Evolutionary conservation across 2,329 filamentous ascomycete genomes (phyloP).

Genomic region (Colletotrichum australisinense): DNA sequence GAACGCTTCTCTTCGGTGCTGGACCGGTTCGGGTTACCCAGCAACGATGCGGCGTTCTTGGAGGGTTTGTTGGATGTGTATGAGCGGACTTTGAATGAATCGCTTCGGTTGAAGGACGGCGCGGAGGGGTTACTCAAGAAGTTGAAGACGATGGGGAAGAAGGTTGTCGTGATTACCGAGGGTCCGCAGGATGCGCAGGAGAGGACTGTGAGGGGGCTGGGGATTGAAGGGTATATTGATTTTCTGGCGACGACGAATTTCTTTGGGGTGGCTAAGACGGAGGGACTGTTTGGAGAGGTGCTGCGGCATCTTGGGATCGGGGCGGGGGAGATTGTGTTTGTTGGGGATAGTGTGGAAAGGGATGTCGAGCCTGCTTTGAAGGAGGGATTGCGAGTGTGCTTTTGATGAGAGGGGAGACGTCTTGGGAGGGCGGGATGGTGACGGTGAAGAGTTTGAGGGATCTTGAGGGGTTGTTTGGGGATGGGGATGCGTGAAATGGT

Average conservation of each 20-base stretch:
- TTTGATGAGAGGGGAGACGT: conserved; percentile 35
- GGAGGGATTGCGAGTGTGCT: conserved; percentile 43
- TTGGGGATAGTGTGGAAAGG: conserved; percentile 43
- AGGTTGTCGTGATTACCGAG: conserved; percentile 57
- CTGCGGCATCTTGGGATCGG: conserved; percentile 38
- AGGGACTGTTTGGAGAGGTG: conserved; percentile 42
- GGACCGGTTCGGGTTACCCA: conserved; percentile 38
- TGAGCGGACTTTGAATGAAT: conserved; percentile 42
- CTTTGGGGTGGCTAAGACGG: conserved; percentile 42
- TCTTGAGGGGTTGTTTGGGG: conserved; percentile 33
- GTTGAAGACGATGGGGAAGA: conserved; percentile 49
- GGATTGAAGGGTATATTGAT: conserved; percentile 42
- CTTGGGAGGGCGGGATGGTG: conserved; percentile 24
- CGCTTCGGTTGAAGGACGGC: conserved; percentile 50
- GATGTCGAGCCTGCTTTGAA: conserved; percentile 44
- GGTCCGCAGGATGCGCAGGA: conserved; percentile 59
- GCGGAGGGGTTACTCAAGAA: conserved; percentile 47
- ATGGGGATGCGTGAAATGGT: neutral
- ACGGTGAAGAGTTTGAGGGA: conserved; percentile 35
- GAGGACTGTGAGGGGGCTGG: conserved; percentile 51
- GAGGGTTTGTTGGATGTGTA: conserved; percentile 42
- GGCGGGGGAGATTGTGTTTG: conserved; percentile 41
- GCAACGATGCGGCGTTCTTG: conserved; percentile 36
- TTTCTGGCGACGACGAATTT: conserved; percentile 46
- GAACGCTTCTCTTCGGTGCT: conserved; percentile 51